Conservation (phyloP, 495 filamentous ascomycete species). For the Daldinia decipiens region DNA sequence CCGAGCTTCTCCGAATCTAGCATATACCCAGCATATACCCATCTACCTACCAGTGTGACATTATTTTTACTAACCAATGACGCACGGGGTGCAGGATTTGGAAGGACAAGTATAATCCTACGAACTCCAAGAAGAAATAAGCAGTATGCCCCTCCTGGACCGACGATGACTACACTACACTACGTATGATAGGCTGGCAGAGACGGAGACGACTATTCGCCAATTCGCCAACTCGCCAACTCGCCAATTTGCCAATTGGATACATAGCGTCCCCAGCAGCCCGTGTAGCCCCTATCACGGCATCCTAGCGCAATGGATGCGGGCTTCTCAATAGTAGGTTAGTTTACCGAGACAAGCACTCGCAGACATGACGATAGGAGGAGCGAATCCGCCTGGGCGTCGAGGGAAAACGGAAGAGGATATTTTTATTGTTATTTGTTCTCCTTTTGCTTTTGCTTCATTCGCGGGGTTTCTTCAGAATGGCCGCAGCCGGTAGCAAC, state of each 20-base stretch:
- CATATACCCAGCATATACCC: slow-evolving; percentile 27
- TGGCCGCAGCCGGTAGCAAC: slow-evolving; percentile 11
- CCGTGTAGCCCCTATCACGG: slow-evolving; percentile 16
- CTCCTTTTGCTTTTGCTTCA: slow-evolving; percentile 20
- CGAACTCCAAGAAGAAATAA: slow-evolving; percentile 57
- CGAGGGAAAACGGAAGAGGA: slow-evolving; percentile 8
- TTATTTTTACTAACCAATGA: slow-evolving; percentile 42
- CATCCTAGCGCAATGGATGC: slow-evolving; percentile 25
- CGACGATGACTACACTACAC: slow-evolving; percentile 7
- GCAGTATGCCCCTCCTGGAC: slow-evolving; percentile 4
- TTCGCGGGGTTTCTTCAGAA: slow-evolving; percentile 34
- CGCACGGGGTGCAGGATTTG: slow-evolving; percentile 75
- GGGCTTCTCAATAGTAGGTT: slow-evolving; percentile 15
- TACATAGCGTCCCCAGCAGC: slow-evolving; percentile 9
- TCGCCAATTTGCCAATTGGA: slow-evolving; percentile 35
- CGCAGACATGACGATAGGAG: slow-evolving; percentile 29
- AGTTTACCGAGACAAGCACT: slow-evolving; percentile 24
- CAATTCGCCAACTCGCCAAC: no score
- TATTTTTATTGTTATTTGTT: slow-evolving; percentile 8
- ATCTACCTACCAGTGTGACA: slow-evolving; percentile 21
- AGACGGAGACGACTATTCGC: slow-evolving; percentile 17
- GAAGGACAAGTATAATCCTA: slow-evolving; percentile 93
- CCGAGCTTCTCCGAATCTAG: slow-evolving; percentile 35
- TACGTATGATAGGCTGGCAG: slow-evolving; percentile 22
- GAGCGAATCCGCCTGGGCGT: slow-evolving; percentile 8